Evolutionary conservation across 1,284 basidiomycete species (phyloP).

Genomic region (Leccinum fuscescens): DNA sequence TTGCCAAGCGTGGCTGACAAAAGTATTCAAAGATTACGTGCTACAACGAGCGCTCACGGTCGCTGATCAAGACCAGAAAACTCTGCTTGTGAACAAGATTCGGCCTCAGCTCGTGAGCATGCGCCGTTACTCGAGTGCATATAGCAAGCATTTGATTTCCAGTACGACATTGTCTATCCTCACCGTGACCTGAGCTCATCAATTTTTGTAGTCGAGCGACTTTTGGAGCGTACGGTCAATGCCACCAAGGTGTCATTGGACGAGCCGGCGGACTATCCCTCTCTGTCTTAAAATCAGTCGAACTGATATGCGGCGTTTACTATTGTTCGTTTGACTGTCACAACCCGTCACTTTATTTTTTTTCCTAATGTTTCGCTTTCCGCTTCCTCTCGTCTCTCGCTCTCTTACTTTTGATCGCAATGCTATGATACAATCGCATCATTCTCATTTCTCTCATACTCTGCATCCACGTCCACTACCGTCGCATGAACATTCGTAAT

Average conservation of each 20-base stretch:
- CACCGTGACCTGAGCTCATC: constrained; percentile 6
- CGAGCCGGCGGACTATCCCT: constrained; percentile 33
- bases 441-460: constrained; percentile 22
- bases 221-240: constrained; percentile 48
- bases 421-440: constrained; percentile 41
- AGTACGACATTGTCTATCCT: constrained; percentile 49
- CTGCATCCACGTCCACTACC: constrained; percentile 34
- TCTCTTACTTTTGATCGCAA: constrained; percentile 30
- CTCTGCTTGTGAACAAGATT: constrained; percentile 59
- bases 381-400: constrained; percentile 9
- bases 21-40: constrained; percentile 63
- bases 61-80: constrained; percentile 72
- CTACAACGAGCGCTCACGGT: constrained; percentile 73
- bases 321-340: constrained; percentile 9
- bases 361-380: not conserved
- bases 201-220: constrained; percentile 56
- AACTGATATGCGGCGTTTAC: constrained; percentile 7
- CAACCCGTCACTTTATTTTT: constrained; percentile 10
- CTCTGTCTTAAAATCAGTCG: constrained; percentile 23
- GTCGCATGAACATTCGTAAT: constrained; percentile 40
- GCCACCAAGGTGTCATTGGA: constrained; percentile 25
- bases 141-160: constrained; percentile 76
- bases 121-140: constrained; percentile 67
- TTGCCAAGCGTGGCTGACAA: constrained; percentile 1
- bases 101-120: constrained; percentile 68